Percentiles rank a stretch among this genome's conserved stretches.
phyloP scores from a whole-genome alignment of 1,284 basidiomycete species.

The Gymnopus androsaceus region DNA sequence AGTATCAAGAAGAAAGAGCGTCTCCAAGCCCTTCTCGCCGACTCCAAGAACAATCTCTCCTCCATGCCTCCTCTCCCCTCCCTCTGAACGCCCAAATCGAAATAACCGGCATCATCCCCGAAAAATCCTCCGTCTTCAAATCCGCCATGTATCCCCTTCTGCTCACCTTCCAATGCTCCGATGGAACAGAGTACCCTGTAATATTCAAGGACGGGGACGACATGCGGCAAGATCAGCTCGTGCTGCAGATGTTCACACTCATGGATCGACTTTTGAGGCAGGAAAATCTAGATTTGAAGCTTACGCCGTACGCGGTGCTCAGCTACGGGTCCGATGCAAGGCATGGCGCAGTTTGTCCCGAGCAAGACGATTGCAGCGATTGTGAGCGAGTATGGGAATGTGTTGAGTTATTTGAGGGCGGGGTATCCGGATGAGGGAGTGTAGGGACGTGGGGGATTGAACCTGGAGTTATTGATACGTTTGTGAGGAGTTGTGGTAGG shows the following conservation, averaged over 20 bases:
- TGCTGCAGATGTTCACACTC: slow-evolving; percentile 95
- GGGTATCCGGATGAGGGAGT: slow-evolving; percentile 88
- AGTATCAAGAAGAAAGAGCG: slow-evolving; percentile 98
- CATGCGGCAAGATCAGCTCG: slow-evolving; percentile 95
- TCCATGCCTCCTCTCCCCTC: slow-evolving; percentile 81
- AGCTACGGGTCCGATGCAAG: slow-evolving; percentile 91
- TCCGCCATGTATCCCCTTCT: slow-evolving; percentile 93
- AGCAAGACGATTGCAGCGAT: slow-evolving; percentile 95
- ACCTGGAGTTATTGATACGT: slow-evolving; percentile 91
- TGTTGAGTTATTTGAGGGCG: slow-evolving; percentile 86
- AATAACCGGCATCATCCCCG: slow-evolving; percentile 84
- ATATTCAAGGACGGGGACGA: slow-evolving; percentile 99
- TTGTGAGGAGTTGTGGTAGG: slow-evolving; percentile 93
- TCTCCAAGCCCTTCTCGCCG: slow-evolving; percentile 79
- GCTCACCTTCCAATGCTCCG: slow-evolving; percentile 83
- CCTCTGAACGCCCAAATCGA: slow-evolving; percentile 87
- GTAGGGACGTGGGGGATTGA: slow-evolving; percentile 93
- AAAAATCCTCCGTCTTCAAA: slow-evolving; percentile 96
- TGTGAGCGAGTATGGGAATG: slow-evolving; percentile 88
- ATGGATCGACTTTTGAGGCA: slow-evolving; percentile 95
- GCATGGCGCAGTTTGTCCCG: slow-evolving; percentile 95
- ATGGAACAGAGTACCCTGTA: slow-evolving; percentile 82
- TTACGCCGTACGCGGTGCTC: slow-evolving; percentile 92
- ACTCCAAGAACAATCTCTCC: slow-evolving; percentile 80
- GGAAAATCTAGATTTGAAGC: slow-evolving; percentile 92